A percentile compares a stretch with the other conserved stretches of the same genome.
Conservation (phyloP, 1,139 yeast genomes). For the Ogataea hybrid region DNA sequence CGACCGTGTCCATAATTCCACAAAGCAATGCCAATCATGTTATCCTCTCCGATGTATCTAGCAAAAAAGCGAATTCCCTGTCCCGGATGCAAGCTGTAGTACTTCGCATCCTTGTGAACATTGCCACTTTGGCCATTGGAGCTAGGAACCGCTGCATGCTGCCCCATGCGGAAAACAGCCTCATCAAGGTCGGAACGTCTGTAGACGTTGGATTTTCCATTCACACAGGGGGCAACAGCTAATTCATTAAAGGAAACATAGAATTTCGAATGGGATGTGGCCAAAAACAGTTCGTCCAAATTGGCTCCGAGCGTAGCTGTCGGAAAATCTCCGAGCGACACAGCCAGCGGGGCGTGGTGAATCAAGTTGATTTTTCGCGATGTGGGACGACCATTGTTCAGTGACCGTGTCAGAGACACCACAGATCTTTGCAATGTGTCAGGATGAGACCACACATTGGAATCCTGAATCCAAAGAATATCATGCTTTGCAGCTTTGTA, state of each 20-base stretch:
- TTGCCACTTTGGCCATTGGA: constrained; percentile 32
- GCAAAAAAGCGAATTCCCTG: constrained; percentile 72
- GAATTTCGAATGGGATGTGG: constrained; percentile 82
- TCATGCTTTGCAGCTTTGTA: constrained; percentile 66
- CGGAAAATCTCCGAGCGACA: constrained; percentile 19
- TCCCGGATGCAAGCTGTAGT: constrained; percentile 25
- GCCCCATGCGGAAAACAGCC: constrained; percentile 47
- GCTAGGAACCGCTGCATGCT: constrained; percentile 25
- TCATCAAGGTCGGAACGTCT: constrained; percentile 65
- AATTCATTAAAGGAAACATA: constrained; percentile 74
- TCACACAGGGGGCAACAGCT: constrained; percentile 86
- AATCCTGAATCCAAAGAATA: constrained; percentile 83
- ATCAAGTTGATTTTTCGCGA: constrained; percentile 59
- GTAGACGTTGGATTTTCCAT: constrained; percentile 87
- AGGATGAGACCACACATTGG: constrained; percentile 78
- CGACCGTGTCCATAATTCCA: constrained; percentile 71
- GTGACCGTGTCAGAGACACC: constrained; percentile 44
- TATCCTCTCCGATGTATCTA: constrained; percentile 86
- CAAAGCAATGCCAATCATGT: constrained; percentile 84
- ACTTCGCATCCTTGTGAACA: constrained; percentile 29
- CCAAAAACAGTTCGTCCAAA: constrained; percentile 82
- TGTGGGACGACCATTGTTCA: constrained; percentile 47
- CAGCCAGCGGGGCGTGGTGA: constrained; percentile 58
- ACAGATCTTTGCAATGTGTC: constrained; percentile 69
- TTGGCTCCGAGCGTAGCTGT: constrained; percentile 53